A percentile compares a stretch with the other conserved stretches of the same genome.
These are phyloP conservation scores for Rhizophagus prolifer DNA, from an alignment of 192 early-diverging fungal genomes.

Conservation along the genomic window DNA sequence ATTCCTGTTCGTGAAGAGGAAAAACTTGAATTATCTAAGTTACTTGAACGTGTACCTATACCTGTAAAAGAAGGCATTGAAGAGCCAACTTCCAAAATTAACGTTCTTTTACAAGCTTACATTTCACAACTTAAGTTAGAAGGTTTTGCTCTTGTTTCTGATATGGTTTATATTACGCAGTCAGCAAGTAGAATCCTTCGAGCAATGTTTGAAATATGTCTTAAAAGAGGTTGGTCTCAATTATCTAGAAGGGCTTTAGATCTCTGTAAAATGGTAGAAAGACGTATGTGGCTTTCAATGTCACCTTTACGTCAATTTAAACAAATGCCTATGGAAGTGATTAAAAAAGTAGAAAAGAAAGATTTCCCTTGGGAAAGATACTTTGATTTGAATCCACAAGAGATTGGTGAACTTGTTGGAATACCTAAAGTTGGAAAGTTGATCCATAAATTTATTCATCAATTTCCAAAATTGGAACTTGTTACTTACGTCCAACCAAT, in stretches of 20 bases:
- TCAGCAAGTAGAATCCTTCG: constrained; percentile 90
- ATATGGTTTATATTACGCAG: constrained; percentile 98
- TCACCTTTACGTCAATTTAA: constrained; percentile 93
- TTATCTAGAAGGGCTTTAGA: constrained; percentile 84
- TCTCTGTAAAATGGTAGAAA: constrained; percentile 98
- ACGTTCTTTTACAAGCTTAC: constrained; percentile 90
- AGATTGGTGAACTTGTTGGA: constrained; percentile 88
- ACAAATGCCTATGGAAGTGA: constrained; percentile 72
- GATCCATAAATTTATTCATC: constrained; percentile 86
- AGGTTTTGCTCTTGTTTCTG: constrained; percentile 94
- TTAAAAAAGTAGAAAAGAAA: constrained; percentile 88
- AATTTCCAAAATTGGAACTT: constrained; percentile 92
- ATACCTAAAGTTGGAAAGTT: constrained; percentile 86
- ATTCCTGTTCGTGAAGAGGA: constrained; percentile 95
- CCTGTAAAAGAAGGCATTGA: constrained; percentile 93
- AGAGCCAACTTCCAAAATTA: constrained; percentile 90
- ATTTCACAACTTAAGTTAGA: constrained; percentile 93
- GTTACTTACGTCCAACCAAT: constrained; percentile 90
- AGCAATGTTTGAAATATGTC: constrained; percentile 95
- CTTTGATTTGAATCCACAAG: constrained; percentile 87
- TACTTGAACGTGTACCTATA: constrained; percentile 90
- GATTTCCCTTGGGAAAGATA: constrained; percentile 95
- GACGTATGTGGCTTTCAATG: constrained; percentile 93
- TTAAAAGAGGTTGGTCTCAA: constrained; percentile 93
- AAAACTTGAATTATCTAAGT: constrained; percentile 84